These are phyloP conservation scores for Wickerhamiella infanticola DNA, from an alignment of 1,139 yeast species.

Conservation along the genomic window DNA sequence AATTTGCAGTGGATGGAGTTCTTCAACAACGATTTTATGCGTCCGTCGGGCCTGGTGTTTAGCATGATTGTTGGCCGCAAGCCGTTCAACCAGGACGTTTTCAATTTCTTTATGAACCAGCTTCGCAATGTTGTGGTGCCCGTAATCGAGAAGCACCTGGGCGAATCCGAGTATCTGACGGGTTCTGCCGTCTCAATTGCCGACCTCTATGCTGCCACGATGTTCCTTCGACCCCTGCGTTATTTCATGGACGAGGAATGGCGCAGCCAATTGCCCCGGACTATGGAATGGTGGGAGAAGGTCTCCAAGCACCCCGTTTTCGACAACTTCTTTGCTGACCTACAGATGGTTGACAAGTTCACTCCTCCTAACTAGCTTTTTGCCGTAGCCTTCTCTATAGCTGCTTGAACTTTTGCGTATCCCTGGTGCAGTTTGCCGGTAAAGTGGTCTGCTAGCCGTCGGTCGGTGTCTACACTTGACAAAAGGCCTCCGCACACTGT, in stretches of 20 bases:
- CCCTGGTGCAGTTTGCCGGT: conserved; percentile 78
- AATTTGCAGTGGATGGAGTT: conserved; percentile 74
- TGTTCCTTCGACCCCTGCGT: conserved; percentile 26
- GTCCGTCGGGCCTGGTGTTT: conserved; percentile 27
- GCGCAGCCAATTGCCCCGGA: conserved; percentile 59
- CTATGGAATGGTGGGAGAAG: conserved; percentile 79
- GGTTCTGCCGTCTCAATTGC: conserved; percentile 83
- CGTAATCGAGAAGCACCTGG: conserved; percentile 27
- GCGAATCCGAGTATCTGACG: conserved; percentile 70
- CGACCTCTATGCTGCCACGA: conserved; percentile 54
- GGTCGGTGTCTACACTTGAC: conserved; percentile 74
- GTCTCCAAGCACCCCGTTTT: conserved; percentile 43
- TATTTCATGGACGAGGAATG: conserved; percentile 58
- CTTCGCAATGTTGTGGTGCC: conserved; percentile 22
- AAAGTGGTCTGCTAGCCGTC: conserved; percentile 84
- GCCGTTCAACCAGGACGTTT: conserved; percentile 70
- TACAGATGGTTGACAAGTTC: conserved; percentile 41
- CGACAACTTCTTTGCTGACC: conserved; percentile 39
- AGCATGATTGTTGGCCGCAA: conserved; percentile 33
- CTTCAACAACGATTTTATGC: conserved; percentile 53
- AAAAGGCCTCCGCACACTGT: conserved; percentile 83
- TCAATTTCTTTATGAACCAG: conserved; percentile 37
- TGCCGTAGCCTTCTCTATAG: conserved; percentile 34
- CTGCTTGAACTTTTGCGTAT: conserved; percentile 57
- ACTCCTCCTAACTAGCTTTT: conserved; percentile 13